Base-by-base conservation (phyloP, 2,329 filamentous ascomycete species). In the Myotisia sp. region DNA sequence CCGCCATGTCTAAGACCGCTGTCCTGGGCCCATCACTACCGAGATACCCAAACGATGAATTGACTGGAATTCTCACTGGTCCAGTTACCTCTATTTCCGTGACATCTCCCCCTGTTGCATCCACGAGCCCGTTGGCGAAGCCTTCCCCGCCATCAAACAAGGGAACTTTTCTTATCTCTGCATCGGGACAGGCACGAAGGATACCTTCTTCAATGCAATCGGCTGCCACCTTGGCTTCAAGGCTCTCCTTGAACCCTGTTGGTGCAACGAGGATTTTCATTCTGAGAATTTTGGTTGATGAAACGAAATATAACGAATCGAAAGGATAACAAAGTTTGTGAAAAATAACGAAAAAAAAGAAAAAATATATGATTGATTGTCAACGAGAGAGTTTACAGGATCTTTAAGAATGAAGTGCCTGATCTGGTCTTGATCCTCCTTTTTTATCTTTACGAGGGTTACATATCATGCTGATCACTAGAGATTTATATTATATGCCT, bases 131-230 rank as follows among this genome's bases (percentile, higher is more conserved):
- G 5, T 53, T 50, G 12, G 61, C 62, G 43, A 70, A 70, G 3
- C 67, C 65, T 38, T 70, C 66, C 34, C 67, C 66, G 2, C 66
- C 67, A 42, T 70, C 67, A 3, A 67, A 62, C 6, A 71, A 51
- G 7, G 67, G 66, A 3, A 65, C 58, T 44, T 68, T 69, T 32
- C 51, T 58, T 24, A 68, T 46, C 1, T 50, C 43, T 10, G 63
- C 59, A 24, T 55, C 48, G n/a, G 57, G 56, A 3, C 64, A 42
- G 2, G 64, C 63, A 10, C 58, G 56, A 0, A 60, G 50, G 14
- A 69, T 58, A 2, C 65, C 67, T 3, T 51, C 50, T 42, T 66
- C 63, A 36, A 70, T 70, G 36, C 64, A 67, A 37, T 65, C 55
- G 0, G 66, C 65, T 1, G 64, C 65, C n/a, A 54, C 51, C 9